Percentiles rank a stretch among this genome's conserved stretches.
phyloP scores from a whole-genome alignment of 78 protist genomes.

The Planoprotostelium fungivorum region DNA sequence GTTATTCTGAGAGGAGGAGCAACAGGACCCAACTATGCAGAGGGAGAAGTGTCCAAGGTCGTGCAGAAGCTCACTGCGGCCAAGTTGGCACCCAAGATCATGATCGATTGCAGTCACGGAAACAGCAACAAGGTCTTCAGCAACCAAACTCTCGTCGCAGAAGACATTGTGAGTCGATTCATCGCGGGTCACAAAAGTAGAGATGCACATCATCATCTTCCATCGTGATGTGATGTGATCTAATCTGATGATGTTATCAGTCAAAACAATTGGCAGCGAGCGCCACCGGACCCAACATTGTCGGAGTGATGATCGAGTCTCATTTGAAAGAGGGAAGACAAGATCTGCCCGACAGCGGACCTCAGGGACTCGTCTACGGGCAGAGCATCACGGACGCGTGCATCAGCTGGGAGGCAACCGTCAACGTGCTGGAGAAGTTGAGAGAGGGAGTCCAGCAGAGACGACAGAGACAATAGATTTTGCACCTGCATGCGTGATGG shows the following conservation, averaged over 20 bases:
- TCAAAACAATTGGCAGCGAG: constrained; percentile 34
- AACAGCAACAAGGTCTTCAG: constrained; percentile 40
- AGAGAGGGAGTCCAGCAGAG: constrained; percentile 31
- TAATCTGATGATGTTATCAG: background rate
- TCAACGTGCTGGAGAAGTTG: constrained; percentile 39
- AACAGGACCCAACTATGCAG: constrained; percentile 61
- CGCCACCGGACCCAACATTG: background rate
- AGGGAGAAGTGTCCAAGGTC: background rate
- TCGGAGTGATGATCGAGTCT: constrained; percentile 80
- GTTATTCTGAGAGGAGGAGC: constrained; percentile 56
- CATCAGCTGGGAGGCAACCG: constrained; percentile 40
- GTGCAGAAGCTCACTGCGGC: background rate
- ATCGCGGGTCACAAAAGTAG: background rate
- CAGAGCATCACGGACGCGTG: constrained; percentile 67
- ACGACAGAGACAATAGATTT: constrained; percentile 7
- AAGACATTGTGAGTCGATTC: constrained; percentile 11
- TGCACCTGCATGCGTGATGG: background rate
- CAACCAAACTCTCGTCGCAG: constrained; percentile 44
- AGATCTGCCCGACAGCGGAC: background rate
- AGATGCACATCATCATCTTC: too few species aligned
- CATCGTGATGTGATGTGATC: too few species aligned
- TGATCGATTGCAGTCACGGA: constrained; percentile 67
- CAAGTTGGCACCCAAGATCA: constrained; percentile 7
- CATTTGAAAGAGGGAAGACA: constrained; percentile 57
- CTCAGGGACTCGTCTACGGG: constrained; percentile 42